A percentile compares a stretch with the other conserved stretches of the same genome.
Evolutionary conservation across 2,329 filamentous ascomycete genomes (phyloP).

Genomic region (Juglanconis oblonga): DNA sequence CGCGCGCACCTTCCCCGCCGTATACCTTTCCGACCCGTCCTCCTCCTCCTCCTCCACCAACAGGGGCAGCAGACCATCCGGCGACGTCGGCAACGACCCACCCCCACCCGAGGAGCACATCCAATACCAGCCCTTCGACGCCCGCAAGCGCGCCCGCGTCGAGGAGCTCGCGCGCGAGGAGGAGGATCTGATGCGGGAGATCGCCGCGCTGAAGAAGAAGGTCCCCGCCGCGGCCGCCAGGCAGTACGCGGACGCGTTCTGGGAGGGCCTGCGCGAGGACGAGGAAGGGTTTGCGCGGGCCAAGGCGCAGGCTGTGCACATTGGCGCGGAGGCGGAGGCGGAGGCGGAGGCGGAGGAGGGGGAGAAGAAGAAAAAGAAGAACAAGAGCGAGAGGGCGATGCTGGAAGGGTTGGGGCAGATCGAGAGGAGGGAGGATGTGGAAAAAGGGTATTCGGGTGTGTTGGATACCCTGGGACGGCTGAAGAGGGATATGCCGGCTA

Average conservation of each 20-base stretch:
- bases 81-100: constrained; percentile 14
- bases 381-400: constrained; percentile 17
- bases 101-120: constrained; percentile 31
- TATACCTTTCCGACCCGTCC: constrained; percentile 15
- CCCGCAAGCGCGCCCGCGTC: constrained; percentile 55
- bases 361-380: constrained; percentile 10
- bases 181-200: constrained; percentile 62
- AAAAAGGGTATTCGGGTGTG: constrained; percentile 43
- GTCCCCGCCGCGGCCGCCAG: constrained; percentile 46
- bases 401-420: constrained; percentile 32
- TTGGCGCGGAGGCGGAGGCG: constrained; percentile 1
- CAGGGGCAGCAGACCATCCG: neutral
- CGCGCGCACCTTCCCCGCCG: constrained; percentile 32
- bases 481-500: constrained; percentile 59
- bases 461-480: constrained; percentile 50
- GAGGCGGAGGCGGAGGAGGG: constrained; percentile 18
- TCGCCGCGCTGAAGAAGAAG: constrained; percentile 56
- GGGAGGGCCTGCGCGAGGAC: constrained; percentile 41
- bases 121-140: constrained; percentile 59
- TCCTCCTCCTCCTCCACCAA: neutral
- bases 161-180: constrained; percentile 60
- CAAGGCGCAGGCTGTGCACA: constrained; percentile 21
- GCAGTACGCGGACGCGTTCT: constrained; percentile 38
- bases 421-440: constrained; percentile 46
- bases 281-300: constrained; percentile 39